These are phyloP conservation scores for Candida glucosophila DNA, from an alignment of 1,139 yeast species.

Conservation along the genomic window DNA sequence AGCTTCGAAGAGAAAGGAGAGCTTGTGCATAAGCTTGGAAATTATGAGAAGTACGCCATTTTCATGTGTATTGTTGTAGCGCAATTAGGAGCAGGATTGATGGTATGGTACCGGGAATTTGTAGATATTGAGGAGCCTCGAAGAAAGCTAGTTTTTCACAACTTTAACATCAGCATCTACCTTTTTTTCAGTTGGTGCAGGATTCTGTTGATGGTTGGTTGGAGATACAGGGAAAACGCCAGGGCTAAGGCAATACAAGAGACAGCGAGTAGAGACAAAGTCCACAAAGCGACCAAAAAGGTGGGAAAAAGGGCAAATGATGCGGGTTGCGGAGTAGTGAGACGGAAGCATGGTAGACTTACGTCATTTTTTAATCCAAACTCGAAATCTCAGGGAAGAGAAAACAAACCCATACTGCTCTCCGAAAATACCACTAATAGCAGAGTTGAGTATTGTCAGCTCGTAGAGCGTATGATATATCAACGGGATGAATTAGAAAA, in stretches of 20 bases:
- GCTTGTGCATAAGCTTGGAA: slow-evolving; percentile 6
- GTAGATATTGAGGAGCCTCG: slow-evolving; percentile 21
- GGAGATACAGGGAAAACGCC: slow-evolving; percentile 4
- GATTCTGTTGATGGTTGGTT: slow-evolving; percentile 7
- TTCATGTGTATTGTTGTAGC: slow-evolving; percentile 16
- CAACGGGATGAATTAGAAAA: too few species aligned
- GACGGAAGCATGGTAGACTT: too few species aligned
- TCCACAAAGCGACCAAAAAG: slow-evolving; percentile 5
- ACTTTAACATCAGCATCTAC: slow-evolving; percentile 22
- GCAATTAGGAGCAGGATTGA: slow-evolving; percentile 13
- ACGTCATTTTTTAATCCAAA: not conserved
- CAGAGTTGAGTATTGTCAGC: too few species aligned
- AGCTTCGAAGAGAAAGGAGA: slow-evolving; percentile 1
- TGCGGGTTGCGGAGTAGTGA: not conserved
- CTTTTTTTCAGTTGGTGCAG: slow-evolving; percentile 22
- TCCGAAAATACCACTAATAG: too few species aligned
- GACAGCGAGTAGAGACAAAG: slow-evolving; percentile 2
- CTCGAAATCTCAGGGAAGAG: slow-evolving; percentile 1
- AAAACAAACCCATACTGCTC: too few species aligned
- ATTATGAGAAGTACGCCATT: slow-evolving; percentile 17
- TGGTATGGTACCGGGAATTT: slow-evolving; percentile 18
- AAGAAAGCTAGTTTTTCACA: slow-evolving; percentile 21
- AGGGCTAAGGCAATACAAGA: slow-evolving; percentile 4
- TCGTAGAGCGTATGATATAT: too few species aligned
- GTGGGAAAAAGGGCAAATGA: slow-evolving; percentile 7